phyloP scores from a whole-genome alignment of 495 filamentous ascomycete species.

The Lasiosphaeria miniovina region DNA sequence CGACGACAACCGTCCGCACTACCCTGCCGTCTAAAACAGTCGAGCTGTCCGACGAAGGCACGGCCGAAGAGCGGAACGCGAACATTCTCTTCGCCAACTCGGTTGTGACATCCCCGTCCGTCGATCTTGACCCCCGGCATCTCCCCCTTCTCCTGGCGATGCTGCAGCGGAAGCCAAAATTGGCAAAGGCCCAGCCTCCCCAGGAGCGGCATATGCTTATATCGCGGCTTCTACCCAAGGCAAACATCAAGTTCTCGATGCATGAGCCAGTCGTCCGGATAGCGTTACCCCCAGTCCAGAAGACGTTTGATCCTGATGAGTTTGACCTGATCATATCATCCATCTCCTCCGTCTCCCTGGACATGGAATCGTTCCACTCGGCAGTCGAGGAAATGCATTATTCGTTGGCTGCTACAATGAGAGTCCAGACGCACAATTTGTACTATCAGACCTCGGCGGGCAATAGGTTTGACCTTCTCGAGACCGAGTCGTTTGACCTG shows the following conservation, averaged over 20 bases:
- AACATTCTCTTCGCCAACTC: slow-evolving; percentile 96
- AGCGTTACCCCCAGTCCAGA: slow-evolving; percentile 65
- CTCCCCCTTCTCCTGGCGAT: slow-evolving; percentile 81
- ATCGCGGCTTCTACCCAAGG: slow-evolving; percentile 90
- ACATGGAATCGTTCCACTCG: slow-evolving; percentile 92
- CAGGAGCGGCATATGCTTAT: slow-evolving; percentile 64
- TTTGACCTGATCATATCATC: slow-evolving; percentile 94
- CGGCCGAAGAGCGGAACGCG: slow-evolving; percentile 82
- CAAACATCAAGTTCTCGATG: slow-evolving; percentile 89
- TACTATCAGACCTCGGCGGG: slow-evolving; percentile 91
- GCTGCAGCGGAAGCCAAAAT: slow-evolving; percentile 54
- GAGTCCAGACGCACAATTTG: slow-evolving; percentile 82
- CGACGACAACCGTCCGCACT: slow-evolving; percentile 90
- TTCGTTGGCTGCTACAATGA: slow-evolving; percentile 72
- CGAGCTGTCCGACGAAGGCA: slow-evolving; percentile 67
- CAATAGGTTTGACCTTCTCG: slow-evolving; percentile 76
- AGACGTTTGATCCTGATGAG: slow-evolving; percentile 66
- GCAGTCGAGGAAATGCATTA: slow-evolving; percentile 82
- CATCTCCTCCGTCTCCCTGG: slow-evolving; percentile 85
- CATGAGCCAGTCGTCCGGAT: slow-evolving; percentile 94
- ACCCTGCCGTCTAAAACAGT: slow-evolving; percentile 94
- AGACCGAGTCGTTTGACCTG: slow-evolving; percentile 81
- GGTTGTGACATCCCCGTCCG: slow-evolving; percentile 90
- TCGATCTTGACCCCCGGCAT: slow-evolving; percentile 93
- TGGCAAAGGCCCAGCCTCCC: slow-evolving; percentile 42